These are phyloP conservation scores for Yueomyces sinensis DNA, from an alignment of 805 yeast species.

Conservation along the genomic window DNA sequence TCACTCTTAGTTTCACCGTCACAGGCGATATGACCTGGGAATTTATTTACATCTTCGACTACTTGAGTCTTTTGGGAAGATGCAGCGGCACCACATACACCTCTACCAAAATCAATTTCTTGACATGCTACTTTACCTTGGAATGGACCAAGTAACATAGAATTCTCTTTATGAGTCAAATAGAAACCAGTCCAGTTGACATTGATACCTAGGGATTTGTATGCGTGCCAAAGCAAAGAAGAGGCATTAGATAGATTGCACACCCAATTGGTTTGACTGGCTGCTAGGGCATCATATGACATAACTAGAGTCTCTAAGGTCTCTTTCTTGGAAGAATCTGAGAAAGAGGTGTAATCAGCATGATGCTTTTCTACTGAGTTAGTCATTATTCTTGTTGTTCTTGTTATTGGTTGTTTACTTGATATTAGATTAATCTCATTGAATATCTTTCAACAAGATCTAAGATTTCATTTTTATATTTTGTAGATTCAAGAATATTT, in stretches of 20 bases:
- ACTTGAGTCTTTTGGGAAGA: constrained; percentile 43
- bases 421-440: too few relatives aligned
- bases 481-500: too few relatives aligned
- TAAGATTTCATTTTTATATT: too few relatives aligned
- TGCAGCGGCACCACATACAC: constrained; percentile 91
- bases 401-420: too few relatives aligned
- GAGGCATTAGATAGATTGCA: constrained; percentile 79
- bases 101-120: constrained; percentile 58
- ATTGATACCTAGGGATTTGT: constrained; percentile 39
- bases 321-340: constrained; percentile 32
- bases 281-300: constrained; percentile 52
- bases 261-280: constrained; percentile 69
- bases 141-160: constrained; percentile 76
- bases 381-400: too few relatives aligned
- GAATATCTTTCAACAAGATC: too few relatives aligned
- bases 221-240: constrained; percentile 80
- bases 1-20: constrained; percentile 92
- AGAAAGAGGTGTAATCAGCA: constrained; percentile 60
- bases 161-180: constrained; percentile 24
- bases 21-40: constrained; percentile 93
- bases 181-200: constrained; percentile 96
- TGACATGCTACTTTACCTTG: constrained; percentile 98
- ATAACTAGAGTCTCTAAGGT: constrained; percentile 42
- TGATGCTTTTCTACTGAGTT: constrained; percentile 30
- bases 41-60: constrained; percentile 63